A percentile compares a stretch with the other conserved stretches of the same genome.
Evolutionary conservation across 169 alveolate genomes (phyloP).

Genomic region (Plasmodium fragile): DNA sequence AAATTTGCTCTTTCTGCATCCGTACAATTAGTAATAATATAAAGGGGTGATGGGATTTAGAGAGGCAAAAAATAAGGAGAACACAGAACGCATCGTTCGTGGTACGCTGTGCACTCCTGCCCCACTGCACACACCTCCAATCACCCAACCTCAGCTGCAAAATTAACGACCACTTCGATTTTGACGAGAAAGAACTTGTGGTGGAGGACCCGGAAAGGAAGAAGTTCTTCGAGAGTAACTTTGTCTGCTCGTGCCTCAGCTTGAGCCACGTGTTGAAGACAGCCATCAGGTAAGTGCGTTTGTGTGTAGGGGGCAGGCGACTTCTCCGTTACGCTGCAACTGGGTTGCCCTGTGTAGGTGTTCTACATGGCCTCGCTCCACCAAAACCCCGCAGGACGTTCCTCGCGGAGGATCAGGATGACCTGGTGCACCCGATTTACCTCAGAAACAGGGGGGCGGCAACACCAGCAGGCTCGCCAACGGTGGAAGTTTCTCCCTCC

Average conservation of each 20-base stretch:
- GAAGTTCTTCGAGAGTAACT: slow-evolving; percentile 65
- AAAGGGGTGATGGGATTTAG: not conserved
- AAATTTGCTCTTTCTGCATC: slow-evolving; percentile 47
- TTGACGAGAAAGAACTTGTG: slow-evolving; percentile 34
- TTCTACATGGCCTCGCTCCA: not conserved
- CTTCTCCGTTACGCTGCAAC: not conserved
- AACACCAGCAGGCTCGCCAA: not conserved
- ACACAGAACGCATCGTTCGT: not conserved
- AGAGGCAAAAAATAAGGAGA: not conserved
- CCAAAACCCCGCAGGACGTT: not conserved
- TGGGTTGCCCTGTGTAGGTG: not conserved
- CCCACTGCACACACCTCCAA: not conserved
- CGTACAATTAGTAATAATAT: slow-evolving; percentile 47
- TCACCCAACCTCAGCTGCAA: slow-evolving; percentile 23
- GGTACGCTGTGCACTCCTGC: not conserved
- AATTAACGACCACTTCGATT: slow-evolving; percentile 34
- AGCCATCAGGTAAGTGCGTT: slow-evolving; percentile 21
- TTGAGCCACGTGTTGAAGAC: slow-evolving; percentile 66
- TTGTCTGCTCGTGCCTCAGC: slow-evolving; percentile 52
- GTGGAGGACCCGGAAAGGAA: slow-evolving; percentile 44
- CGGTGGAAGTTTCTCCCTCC: not conserved
- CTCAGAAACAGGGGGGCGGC: slow-evolving; percentile 19
- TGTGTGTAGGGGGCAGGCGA: not conserved
- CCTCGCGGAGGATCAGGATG: slow-evolving; percentile 22
- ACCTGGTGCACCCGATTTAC: slow-evolving; percentile 56